These are phyloP conservation scores for Salix caprea DNA, from an alignment of 345 rosid genomes.

Conservation along the genomic window DNA sequence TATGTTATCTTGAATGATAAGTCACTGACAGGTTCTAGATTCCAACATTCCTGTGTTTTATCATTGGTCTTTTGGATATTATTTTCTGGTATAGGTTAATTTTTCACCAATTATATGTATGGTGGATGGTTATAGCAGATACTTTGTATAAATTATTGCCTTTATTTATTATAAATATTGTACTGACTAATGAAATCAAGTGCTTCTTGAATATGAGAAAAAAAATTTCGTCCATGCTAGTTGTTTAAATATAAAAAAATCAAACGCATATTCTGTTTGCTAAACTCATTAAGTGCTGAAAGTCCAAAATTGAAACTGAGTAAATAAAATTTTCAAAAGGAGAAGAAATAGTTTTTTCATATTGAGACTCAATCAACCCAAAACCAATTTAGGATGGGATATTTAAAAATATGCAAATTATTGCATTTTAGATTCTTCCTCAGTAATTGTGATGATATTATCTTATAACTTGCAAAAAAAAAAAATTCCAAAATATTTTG, in stretches of 20 bases:
- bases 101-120: neutral
- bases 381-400: neutral
- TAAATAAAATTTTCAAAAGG: neutral
- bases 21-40: neutral
- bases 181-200: too few relatives aligned
- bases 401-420: neutral
- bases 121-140: too few relatives aligned
- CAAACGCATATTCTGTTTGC: too few relatives aligned
- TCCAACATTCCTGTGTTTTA: neutral
- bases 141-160: too few relatives aligned
- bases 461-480: neutral
- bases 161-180: neutral
- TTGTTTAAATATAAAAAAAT: too few relatives aligned
- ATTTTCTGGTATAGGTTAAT: neutral
- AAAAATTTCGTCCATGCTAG: too few relatives aligned
- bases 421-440: neutral
- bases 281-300: neutral
- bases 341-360: neutral
- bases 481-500: slow-evolving; percentile 6
- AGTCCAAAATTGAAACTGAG: neutral
- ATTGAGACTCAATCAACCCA: neutral
- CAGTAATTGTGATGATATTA: neutral
- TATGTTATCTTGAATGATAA: neutral
- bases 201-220: too few relatives aligned
- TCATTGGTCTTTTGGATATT: neutral